Percentiles rank a stretch among this genome's conserved stretches.
phyloP scores from a whole-genome alignment of 1,139 yeast genomes.

The Pneumocystis jirovecii region DNA sequence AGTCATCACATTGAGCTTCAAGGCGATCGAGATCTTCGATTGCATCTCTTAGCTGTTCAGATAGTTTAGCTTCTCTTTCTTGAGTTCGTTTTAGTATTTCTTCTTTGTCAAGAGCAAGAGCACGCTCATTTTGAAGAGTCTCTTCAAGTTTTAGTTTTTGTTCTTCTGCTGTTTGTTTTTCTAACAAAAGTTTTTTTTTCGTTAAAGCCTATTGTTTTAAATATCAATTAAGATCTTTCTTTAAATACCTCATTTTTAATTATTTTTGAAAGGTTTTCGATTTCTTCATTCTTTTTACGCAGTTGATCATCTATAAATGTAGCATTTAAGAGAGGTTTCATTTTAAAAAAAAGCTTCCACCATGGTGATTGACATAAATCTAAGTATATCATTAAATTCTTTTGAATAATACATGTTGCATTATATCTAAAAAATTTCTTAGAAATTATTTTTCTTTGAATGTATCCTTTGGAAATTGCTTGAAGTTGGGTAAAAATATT shows the following conservation, averaged over 20 bases:
- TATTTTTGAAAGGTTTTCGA: constrained; percentile 22
- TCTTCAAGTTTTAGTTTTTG: constrained; percentile 27
- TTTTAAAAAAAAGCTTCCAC: constrained; percentile 56
- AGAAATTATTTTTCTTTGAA: constrained; percentile 40
- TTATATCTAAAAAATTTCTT: constrained; percentile 44
- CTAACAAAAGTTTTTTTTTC: constrained; percentile 13
- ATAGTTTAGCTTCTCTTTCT: constrained; percentile 29
- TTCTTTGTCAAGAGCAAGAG: constrained; percentile 32
- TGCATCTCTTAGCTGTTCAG: constrained; percentile 26
- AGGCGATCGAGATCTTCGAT: constrained; percentile 27
- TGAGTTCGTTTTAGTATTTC: constrained; percentile 29
- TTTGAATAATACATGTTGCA: constrained; percentile 56
- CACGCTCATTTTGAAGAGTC: constrained; percentile 28
- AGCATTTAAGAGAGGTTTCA: constrained; percentile 66
- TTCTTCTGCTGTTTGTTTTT: constrained; percentile 24
- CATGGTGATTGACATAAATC: constrained; percentile 53
- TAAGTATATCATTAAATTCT: constrained; percentile 43
- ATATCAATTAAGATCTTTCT: constrained; percentile 3
- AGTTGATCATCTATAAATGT: constrained; percentile 48
- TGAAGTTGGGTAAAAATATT: constrained; percentile 48
- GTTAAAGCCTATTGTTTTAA: background rate
- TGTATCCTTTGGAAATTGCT: constrained; percentile 49
- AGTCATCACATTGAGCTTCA: constrained; percentile 25
- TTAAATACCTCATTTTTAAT: constrained; percentile 21
- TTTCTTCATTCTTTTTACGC: constrained; percentile 35